Conservation (phyloP, 2,329 filamentous ascomycete species). For the Zelopaecilomyces penicillatus region DNA sequence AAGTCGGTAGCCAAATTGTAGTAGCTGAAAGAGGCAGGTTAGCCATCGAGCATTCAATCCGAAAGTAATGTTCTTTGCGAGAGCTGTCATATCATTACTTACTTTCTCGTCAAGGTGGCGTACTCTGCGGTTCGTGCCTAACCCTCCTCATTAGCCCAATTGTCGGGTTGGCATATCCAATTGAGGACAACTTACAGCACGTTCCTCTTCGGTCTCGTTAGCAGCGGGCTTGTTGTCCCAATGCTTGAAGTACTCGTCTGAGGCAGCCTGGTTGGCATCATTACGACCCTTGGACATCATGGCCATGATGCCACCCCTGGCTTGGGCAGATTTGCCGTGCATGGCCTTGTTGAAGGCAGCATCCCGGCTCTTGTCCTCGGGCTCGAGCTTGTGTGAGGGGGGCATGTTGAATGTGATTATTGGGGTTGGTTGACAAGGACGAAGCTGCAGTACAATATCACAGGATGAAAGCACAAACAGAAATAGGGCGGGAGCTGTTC, state of each 20-base stretch:
- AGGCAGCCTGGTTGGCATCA: constrained; percentile 65
- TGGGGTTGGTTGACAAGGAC: too few species aligned
- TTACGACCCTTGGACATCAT: constrained; percentile 73
- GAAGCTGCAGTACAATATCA: too few species aligned
- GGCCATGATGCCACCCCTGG: constrained; percentile 65
- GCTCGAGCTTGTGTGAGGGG: constrained; percentile 3
- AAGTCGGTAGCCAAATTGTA: constrained; percentile 88
- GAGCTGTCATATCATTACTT: constrained; percentile 28
- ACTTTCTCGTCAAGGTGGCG: constrained; percentile 88
- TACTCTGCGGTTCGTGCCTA: constrained; percentile 79
- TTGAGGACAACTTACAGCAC: constrained; percentile 4
- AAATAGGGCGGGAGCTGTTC: too few species aligned
- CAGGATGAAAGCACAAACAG: too few species aligned
- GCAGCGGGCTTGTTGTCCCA: constrained; percentile 79
- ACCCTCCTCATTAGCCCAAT: not conserved
- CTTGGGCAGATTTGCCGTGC: constrained; percentile 64
- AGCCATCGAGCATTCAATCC: too few species aligned
- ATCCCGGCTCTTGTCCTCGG: constrained; percentile 75
- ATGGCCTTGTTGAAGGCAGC: constrained; percentile 83
- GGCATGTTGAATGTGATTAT: constrained; percentile 9
- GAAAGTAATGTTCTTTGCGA: too few species aligned
- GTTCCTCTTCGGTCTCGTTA: constrained; percentile 43
- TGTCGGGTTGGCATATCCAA: too few species aligned
- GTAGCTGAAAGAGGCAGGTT: constrained; percentile 46
- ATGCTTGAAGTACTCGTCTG: constrained; percentile 94